Percentiles rank a stretch among this genome's conserved stretches.
These are phyloP conservation scores for Lachnellula hyalina DNA, from an alignment of 2,329 filamentous ascomycete species.

Conservation along the genomic window DNA sequence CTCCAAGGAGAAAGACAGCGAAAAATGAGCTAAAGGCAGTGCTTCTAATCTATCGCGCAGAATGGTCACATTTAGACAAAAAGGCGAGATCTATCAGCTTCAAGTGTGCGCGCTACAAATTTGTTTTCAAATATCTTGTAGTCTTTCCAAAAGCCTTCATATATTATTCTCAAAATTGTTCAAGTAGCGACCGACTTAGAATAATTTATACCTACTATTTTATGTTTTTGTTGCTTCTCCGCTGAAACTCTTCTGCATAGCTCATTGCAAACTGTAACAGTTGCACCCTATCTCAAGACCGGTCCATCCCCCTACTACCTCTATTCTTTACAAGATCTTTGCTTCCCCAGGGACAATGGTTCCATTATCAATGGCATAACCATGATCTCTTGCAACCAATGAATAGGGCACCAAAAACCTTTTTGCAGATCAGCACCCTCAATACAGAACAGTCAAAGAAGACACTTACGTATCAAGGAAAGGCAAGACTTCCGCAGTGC, in stretches of 20 bases:
- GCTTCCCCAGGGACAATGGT: conserved; percentile 52
- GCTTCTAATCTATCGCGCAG: not conserved
- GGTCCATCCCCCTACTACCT: no score
- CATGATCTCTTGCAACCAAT: conserved; percentile 56
- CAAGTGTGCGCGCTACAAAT: not conserved
- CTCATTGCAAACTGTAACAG: not conserved
- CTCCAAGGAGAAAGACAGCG: conserved; percentile 11
- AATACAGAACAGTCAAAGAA: not conserved
- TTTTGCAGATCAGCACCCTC: conserved; percentile 1
- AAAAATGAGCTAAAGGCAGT: not conserved
- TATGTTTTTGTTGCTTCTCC: not conserved
- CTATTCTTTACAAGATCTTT: conserved; percentile 10
- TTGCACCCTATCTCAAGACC: no score
- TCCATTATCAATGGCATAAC: conserved; percentile 54
- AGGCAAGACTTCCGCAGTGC: conserved; percentile 52
- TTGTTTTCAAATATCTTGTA: not conserved
- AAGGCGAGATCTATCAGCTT: no score
- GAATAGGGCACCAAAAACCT: conserved; percentile 60
- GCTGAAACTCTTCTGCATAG: not conserved
- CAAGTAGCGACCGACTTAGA: no score
- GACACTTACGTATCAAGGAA: conserved; percentile 49
- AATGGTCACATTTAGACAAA: no score
- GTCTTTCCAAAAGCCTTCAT: not conserved
- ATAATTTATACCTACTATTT: no score
- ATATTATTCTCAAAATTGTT: no score